These are phyloP conservation scores for Tricholoma matsutake DNA, from an alignment of 768 basidiomycete species.

Conservation along the genomic window DNA sequence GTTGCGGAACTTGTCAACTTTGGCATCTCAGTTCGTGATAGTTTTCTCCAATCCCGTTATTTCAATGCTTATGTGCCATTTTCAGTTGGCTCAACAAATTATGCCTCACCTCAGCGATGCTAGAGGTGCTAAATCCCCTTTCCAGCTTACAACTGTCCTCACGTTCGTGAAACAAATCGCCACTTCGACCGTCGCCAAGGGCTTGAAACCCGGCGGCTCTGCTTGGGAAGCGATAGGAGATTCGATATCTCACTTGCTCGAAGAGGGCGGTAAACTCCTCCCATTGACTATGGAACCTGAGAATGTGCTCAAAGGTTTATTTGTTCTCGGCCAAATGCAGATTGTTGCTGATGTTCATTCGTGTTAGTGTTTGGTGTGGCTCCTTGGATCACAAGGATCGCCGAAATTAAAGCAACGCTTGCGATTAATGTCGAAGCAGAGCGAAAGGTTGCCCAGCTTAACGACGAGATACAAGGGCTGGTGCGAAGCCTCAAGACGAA, in stretches of 20 bases:
- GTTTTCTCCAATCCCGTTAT: background rate
- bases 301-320: constrained; percentile 74
- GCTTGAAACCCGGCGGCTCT: constrained; percentile 58
- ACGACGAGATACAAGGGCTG: constrained; percentile 88
- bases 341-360: constrained; percentile 1
- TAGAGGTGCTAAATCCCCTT: constrained; percentile 70
- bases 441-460: constrained; percentile 77
- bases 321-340: background rate
- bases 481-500: constrained; percentile 80
- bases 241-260: constrained; percentile 64
- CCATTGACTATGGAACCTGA: constrained; percentile 72
- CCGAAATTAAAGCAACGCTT: constrained; percentile 77
- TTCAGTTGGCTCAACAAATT: constrained; percentile 83
- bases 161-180: constrained; percentile 73
- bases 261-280: constrained; percentile 68
- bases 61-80: background rate
- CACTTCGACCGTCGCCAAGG: constrained; percentile 64
- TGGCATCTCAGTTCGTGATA: constrained; percentile 71
- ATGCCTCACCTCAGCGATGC: constrained; percentile 85
- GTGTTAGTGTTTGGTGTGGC: constrained; percentile 63
- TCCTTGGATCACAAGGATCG: constrained; percentile 84
- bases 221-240: constrained; percentile 78
- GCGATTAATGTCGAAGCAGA: constrained; percentile 93
- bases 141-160: constrained; percentile 72
- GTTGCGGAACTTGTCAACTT: constrained; percentile 86